phyloP scores from a whole-genome alignment of 805 yeast species.

The Yamadazyma tumulicola region DNA sequence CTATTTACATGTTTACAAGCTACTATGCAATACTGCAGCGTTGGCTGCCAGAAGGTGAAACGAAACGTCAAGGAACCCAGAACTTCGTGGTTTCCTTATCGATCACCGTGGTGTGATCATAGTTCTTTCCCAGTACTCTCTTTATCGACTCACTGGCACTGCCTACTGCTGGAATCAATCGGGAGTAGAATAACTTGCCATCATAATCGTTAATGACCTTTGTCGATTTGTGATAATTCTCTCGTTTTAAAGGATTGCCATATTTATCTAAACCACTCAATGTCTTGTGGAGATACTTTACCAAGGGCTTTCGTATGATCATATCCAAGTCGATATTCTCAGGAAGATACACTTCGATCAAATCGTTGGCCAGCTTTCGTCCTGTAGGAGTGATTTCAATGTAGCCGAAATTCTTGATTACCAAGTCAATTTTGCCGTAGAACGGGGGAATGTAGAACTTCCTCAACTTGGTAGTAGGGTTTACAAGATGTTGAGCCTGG shows the following conservation, averaged over 20 bases:
- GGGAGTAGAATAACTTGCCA: constrained; percentile 15
- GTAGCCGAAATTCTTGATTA: constrained; percentile 63
- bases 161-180: constrained; percentile 15
- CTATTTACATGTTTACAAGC: too few relatives aligned
- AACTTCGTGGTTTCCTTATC: too few relatives aligned
- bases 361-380: constrained; percentile 19
- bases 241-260: constrained; percentile 20
- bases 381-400: constrained; percentile 62
- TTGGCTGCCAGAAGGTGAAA: too few relatives aligned
- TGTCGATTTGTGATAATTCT: constrained; percentile 18
- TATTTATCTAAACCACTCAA: constrained; percentile 28
- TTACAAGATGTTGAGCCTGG: constrained; percentile 10
- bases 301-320: constrained; percentile 52
- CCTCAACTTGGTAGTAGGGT: constrained; percentile 16
- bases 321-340: constrained; percentile 34
- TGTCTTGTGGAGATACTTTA: constrained; percentile 33
- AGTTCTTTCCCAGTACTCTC: constrained; percentile 3
- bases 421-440: constrained; percentile 61
- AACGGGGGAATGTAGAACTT: constrained; percentile 68
- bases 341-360: constrained; percentile 48
- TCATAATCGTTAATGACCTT: constrained; percentile 15
- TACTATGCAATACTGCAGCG: too few relatives aligned
- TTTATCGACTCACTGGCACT: constrained; percentile 5
- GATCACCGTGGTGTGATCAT: too few relatives aligned
- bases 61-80: too few relatives aligned